Conservation (phyloP, 2,329 filamentous ascomycete species). For the Phoma herbarum region DNA sequence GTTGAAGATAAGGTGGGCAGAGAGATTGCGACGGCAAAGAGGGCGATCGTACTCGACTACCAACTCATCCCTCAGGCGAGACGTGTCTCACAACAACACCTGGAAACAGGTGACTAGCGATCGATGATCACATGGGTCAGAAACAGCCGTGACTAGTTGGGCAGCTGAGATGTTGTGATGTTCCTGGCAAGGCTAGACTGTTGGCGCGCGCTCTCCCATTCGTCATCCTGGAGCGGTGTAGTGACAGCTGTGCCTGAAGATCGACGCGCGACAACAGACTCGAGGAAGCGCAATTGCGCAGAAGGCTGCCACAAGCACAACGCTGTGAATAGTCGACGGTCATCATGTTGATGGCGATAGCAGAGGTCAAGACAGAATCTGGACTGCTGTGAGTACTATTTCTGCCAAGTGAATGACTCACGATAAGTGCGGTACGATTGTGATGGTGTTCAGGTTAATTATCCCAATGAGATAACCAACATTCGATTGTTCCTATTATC, state of each 20-base stretch:
- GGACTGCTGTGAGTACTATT: neutral
- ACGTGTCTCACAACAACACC: constrained; percentile 23
- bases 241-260: constrained; percentile 17
- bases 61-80: constrained; percentile 11
- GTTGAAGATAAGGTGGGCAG: neutral
- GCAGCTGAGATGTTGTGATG: constrained; percentile 19
- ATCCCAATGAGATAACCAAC: constrained; percentile 14
- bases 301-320: neutral
- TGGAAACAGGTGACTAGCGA: constrained; percentile 12
- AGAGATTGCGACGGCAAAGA: constrained; percentile 18
- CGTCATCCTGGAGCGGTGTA: constrained; percentile 13
- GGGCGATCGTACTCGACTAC: constrained; percentile 3
- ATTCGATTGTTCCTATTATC: constrained; percentile 19
- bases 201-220: constrained; percentile 6
- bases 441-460: constrained; percentile 11
- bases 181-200: constrained; percentile 18
- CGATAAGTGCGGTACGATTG: constrained; percentile 1
- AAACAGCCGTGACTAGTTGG: constrained; percentile 20
- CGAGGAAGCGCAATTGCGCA: neutral
- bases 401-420: constrained; percentile 11
- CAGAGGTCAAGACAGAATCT: neutral
- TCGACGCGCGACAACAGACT: constrained; percentile 6
- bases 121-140: constrained; percentile 19
- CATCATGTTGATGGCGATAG: neutral
- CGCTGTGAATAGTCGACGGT: neutral